A percentile compares a stretch with the other conserved stretches of the same genome.
Conservation (phyloP, 495 filamentous ascomycete genomes). For the Aspergillus nidulans region DNA sequence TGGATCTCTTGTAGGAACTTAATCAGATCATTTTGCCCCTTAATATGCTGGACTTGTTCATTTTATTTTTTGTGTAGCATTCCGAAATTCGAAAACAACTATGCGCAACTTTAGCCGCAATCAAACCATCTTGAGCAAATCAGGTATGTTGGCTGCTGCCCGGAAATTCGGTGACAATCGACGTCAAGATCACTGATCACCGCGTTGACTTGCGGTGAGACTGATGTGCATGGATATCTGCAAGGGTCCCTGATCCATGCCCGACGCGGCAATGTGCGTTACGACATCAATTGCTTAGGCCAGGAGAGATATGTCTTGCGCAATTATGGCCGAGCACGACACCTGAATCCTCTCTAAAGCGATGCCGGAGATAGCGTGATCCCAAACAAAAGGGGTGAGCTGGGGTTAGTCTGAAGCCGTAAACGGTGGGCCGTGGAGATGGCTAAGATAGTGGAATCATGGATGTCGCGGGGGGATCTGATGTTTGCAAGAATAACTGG, state of each 20-base stretch:
- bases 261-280: background rate
- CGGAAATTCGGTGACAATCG: background rate
- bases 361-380: background rate
- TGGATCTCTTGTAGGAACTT: too few species aligned
- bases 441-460: background rate
- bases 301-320: background rate
- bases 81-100: background rate
- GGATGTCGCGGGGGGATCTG: background rate
- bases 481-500: background rate
- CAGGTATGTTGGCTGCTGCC: background rate
- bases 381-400: background rate
- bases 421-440: background rate
- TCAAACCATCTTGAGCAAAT: slow-evolving; percentile 7
- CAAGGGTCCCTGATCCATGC: background rate
- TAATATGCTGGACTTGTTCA: background rate
- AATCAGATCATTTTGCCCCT: too few species aligned
- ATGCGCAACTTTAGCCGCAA: slow-evolving; percentile 10
- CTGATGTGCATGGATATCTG: background rate
- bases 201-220: background rate
- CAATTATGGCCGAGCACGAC: background rate
- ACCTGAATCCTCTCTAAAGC: background rate
- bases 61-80: background rate
- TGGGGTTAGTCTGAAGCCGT: background rate
- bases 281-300: background rate
- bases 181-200: background rate